Percentiles rank a stretch among this genome's conserved stretches.
Conservation (phyloP, 1,284 basidiomycete genomes). For the Sanghuangporus sanghuang region DNA sequence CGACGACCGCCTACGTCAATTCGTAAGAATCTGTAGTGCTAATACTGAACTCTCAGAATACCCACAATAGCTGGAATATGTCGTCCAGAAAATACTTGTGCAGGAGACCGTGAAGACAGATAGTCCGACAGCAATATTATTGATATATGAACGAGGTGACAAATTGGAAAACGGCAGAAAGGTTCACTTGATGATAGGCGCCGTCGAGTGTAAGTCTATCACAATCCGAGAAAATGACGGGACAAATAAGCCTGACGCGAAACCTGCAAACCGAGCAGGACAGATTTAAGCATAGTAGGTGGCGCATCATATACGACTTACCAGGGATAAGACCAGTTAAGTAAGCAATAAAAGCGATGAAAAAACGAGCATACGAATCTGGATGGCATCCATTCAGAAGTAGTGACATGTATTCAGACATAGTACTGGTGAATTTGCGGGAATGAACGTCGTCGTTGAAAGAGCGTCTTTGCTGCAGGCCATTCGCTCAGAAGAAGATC, state of each 20-base stretch:
- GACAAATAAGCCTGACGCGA: slow-evolving; percentile 63
- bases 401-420: neutral
- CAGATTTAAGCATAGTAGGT: neutral
- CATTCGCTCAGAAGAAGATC: neutral
- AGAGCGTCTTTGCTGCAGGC: neutral
- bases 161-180: neutral
- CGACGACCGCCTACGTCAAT: slow-evolving; percentile 49
- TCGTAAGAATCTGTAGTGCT: neutral
- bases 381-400: neutral
- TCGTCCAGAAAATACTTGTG: slow-evolving; percentile 47
- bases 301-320: slow-evolving; percentile 25
- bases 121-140: slow-evolving; percentile 35
- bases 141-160: neutral
- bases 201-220: slow-evolving; percentile 50
- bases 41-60: neutral
- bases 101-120: slow-evolving; percentile 39
- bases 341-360: slow-evolving; percentile 48
- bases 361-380: slow-evolving; percentile 47
- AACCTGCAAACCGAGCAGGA: slow-evolving; percentile 36
- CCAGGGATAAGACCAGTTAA: slow-evolving; percentile 47
- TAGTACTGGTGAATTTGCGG: neutral
- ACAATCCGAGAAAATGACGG: slow-evolving; percentile 67
- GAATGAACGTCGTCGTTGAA: neutral
- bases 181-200: slow-evolving; percentile 49
- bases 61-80: slow-evolving; percentile 49